Percentiles rank a stretch among this genome's conserved stretches.
Evolutionary conservation across 2,329 filamentous ascomycete species (phyloP).

Genomic region (Diaporthe vaccinii): DNA sequence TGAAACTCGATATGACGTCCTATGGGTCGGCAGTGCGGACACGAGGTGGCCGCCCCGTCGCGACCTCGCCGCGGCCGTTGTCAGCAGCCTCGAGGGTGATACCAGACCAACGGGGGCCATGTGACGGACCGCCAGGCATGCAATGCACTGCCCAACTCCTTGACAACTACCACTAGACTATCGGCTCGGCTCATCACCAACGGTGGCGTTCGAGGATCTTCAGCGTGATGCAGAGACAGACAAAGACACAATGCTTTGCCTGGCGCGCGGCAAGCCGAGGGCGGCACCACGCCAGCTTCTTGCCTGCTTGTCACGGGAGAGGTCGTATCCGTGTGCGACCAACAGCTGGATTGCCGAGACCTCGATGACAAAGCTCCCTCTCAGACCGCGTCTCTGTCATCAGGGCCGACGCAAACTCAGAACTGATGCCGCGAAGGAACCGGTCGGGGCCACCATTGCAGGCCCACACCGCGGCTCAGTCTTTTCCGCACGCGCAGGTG

Average conservation of each 20-base stretch:
- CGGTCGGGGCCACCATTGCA: constrained; percentile 25
- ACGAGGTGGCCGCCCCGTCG: constrained; percentile 22
- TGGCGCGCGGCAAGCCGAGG: constrained; percentile 36
- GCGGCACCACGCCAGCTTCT: constrained; percentile 30
- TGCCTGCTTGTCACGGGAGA: constrained; percentile 31
- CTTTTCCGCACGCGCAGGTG: constrained; percentile 2
- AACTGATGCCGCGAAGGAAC: constrained; percentile 25
- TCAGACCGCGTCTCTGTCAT: constrained; percentile 23
- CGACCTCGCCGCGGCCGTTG: constrained; percentile 26
- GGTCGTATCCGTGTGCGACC: constrained; percentile 25
- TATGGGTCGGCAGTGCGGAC: constrained; percentile 31
- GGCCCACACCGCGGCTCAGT: constrained; percentile 23
- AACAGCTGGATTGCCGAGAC: constrained; percentile 19
- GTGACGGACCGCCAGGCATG: not conserved
- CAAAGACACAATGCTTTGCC: constrained; percentile 33
- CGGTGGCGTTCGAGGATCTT: not conserved
- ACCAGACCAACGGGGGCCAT: constrained; percentile 24
- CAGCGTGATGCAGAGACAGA: not conserved
- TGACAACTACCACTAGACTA: constrained; percentile 4
- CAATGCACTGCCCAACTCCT: not conserved
- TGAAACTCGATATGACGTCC: constrained; percentile 35
- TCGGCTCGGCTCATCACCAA: not conserved
- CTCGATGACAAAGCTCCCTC: constrained; percentile 22
- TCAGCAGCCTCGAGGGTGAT: constrained; percentile 9
- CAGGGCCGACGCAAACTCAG: not conserved